Base-by-base conservation (phyloP, 371 early-diverging fungal genomes). In the Coemansia sp. region DNA sequence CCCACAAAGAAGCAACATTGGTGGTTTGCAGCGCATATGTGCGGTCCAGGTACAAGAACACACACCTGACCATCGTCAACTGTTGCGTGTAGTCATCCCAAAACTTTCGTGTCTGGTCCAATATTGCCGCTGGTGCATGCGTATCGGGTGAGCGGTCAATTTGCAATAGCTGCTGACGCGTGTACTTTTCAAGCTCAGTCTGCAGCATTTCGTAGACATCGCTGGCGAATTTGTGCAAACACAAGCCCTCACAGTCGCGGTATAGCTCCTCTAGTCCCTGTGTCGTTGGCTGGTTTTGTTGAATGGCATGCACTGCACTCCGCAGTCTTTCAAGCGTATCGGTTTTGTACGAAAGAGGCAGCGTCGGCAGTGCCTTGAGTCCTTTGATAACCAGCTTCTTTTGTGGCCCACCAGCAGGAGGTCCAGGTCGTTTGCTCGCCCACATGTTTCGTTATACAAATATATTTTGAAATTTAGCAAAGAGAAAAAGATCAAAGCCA, bases 31-130 rank as follows among this genome's bases (percentile, higher is more conserved):
- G 80, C 5, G 92, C 88, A 74, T 92, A 94, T 3, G 92, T 90
- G 52, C 97, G 89, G 80, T 97, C 97, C 44, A 97, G 82, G 67
- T 94, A 94, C 70, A 95, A 85, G 73, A 95, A 95, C 12, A 97
- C 86, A 69, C 88, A 90, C 26, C 91, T 82, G 39, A 94, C 90
- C 78, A 89, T 85, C 15, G 82, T 81, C 86, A 91, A 67, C 78
- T 88, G 86, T 70, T 85, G 83, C 61, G 88, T 85, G 70, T 90
- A 87, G 39, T 76, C 81, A 9, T 78, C 82, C 93, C 93, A 93
- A 11, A 84, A 81, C 19, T 61, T 65, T 66, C 87, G 48, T n/a
- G 48, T 48, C 17, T 48, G 15, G 17, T 17, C 48, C 0, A 48
- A 19, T 19, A 48, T 48, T 29, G 79, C 76, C 23, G 80, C 81